Base-by-base conservation (phyloP, 2,329 filamentous ascomycete genomes). In the Cercospora brassicicola region DNA sequence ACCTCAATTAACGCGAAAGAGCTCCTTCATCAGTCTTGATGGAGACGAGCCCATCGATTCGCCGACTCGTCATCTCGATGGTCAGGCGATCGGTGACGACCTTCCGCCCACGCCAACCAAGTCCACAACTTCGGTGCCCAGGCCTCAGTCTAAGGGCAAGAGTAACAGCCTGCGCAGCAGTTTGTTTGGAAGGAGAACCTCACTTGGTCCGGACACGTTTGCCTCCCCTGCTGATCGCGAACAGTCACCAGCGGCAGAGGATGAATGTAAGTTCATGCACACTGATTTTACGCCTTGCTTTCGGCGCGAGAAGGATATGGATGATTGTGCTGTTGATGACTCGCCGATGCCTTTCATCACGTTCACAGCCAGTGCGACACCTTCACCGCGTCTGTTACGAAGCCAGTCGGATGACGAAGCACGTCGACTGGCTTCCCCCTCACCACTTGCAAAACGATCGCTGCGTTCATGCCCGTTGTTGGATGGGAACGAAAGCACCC, bases 21-120 rank as follows among this genome's bases (percentile, higher is more conserved):
- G 86, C 60, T 97, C 94, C 79, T 89, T 96, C 70, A 83, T 93
- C 15, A 96, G 92, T 77, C 82, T 94, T 55, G 91, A 96, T 74
- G 90, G 89, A 23, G 70, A 71, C 48, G 92, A 96, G 60, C 82
- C 86, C 66, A 85, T 87, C 72, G 83, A 85, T 72, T 87, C 87
- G 59, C 82, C 90, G 74, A 84, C 83, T 13, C 83, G 81, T 51
- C 80, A 83, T 66, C 77, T 82, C 33, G 87, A 89, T 66, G 85
- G 84, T 71, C 87, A 89, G 73, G 79, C 82, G 4, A 84, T 85
- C 63, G 83, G 81, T 18, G 92, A 94, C 45, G 93, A 97, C 60
- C 84, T 94, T 66, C 94, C 94, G n/a, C 94, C 94, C 0, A 99
- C 95, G 1, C 95, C 95, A 0, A 98, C 95, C 0, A 98, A 97